Evolutionary conservation across 352 stramenopile species (phyloP), one percentile per base, ranked within the genome.

Genomic region (Pythium folliculosum): DNA sequence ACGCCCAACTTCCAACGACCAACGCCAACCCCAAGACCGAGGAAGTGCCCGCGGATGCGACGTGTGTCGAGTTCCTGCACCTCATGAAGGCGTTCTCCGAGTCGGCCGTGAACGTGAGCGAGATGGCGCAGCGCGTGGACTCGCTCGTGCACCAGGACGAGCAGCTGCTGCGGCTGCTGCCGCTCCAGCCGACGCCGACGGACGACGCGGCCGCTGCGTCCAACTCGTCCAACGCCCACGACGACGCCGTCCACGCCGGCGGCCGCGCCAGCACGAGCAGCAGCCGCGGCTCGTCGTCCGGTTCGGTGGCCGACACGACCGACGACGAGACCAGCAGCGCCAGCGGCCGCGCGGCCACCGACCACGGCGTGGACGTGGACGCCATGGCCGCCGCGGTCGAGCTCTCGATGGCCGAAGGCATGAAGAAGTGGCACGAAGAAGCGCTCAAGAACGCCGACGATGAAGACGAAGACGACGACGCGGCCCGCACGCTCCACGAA

Each of bases 51-150:
- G 47, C 67, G 12, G 55, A 73, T 45, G 67, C 67, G 14, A 74
- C 68, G 23, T 74, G 68, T 44, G 57, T 71, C 35, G 68, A 78
- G 60, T 78, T 78, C 40, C 38, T 78, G 3, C 51, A 69, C 53
- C 66, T 78, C 50, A 78, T 78, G 72, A 75, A 76, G 60, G 72
- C 70, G 19, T 78, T 76, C 58, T 71, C 62, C 19, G 63, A 75
- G 25, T 72, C 70, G 27, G 53, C 64, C 9, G 72, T 72, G 55
- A 69, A 76, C 54, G 58, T 72, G 13, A 71, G 32, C 16, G 72
- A 78, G 53, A 73, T 78, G 67, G 70, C 67, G 51, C 63, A 76
- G 56, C 72, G 72, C 50, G 70, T 78, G 45, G 67, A 78, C 35
- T 78, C 72, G 57, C 63, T 78, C n/a, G 65, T 72, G 59, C 51